A percentile compares a stretch with the other conserved stretches of the same genome.
These are phyloP conservation scores for Kwoniella newhampshirensis DNA, from an alignment of 768 basidiomycete genomes.

Conservation along the genomic window DNA sequence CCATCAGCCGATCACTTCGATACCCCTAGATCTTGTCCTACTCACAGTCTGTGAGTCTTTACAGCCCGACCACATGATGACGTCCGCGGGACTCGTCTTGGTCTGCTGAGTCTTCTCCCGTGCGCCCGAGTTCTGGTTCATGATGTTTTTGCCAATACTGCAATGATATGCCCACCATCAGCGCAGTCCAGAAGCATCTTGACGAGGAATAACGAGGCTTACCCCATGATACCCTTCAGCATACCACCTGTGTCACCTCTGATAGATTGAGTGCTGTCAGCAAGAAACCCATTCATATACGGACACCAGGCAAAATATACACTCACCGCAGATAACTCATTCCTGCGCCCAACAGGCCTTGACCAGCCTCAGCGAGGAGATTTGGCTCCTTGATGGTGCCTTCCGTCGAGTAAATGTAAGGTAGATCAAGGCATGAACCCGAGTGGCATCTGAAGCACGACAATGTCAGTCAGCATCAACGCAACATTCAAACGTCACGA, in stretches of 20 bases:
- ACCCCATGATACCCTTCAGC: slow-evolving; percentile 67
- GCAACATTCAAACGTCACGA: background rate
- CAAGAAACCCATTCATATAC: background rate
- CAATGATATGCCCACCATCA: background rate
- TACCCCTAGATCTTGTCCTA: background rate
- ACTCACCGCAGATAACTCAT: slow-evolving; percentile 61
- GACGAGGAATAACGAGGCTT: background rate
- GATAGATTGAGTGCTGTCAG: slow-evolving; percentile 43
- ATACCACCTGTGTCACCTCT: slow-evolving; percentile 77
- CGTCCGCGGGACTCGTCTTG: slow-evolving; percentile 79
- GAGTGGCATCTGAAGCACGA: slow-evolving; percentile 44
- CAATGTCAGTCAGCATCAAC: no score
- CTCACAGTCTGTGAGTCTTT: slow-evolving; percentile 55
- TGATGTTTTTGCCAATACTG: slow-evolving; percentile 68
- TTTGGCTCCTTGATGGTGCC: slow-evolving; percentile 95
- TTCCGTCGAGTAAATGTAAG: slow-evolving; percentile 77
- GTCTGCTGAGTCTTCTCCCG: slow-evolving; percentile 61
- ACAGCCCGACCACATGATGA: slow-evolving; percentile 58
- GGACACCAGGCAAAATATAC: background rate
- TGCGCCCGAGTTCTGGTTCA: slow-evolving; percentile 65
- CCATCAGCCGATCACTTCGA: background rate
- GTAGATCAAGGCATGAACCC: slow-evolving; percentile 61
- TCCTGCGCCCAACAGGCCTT: slow-evolving; percentile 76
- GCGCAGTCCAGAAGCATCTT: background rate
- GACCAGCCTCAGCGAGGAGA: slow-evolving; percentile 78